Percentiles rank a stretch among this genome's conserved stretches.
Conservation (phyloP, 2,329 filamentous ascomycete genomes). For the Apiospora phragmitis region DNA sequence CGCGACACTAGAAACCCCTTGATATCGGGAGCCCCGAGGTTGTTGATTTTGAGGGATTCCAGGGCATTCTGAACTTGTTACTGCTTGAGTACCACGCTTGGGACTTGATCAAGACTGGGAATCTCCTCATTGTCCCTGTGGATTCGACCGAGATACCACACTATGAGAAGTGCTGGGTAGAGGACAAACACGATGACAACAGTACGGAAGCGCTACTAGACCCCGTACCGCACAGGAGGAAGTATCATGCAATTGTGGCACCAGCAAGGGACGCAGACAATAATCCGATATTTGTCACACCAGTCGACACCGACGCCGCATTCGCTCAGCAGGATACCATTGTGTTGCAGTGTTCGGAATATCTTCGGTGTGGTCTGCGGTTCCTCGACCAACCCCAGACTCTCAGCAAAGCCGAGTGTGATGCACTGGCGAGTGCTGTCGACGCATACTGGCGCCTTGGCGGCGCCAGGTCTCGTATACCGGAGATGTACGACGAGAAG, state of each 20-base stretch:
- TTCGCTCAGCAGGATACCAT: background rate
- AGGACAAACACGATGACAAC: no score
- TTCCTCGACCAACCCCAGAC: background rate
- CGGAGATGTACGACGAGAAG: background rate
- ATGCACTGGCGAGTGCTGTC: background rate
- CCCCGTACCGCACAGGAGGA: no score
- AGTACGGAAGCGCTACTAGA: no score
- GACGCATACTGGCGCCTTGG: background rate
- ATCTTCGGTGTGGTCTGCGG: background rate
- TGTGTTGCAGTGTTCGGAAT: background rate
- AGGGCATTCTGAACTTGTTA: background rate
- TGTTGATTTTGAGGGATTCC: background rate
- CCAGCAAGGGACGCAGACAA: background rate
- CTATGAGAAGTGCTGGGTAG: no score
- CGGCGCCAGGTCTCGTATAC: background rate
- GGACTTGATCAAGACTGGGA: background rate
- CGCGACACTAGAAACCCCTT: background rate
- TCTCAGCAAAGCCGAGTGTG: background rate
- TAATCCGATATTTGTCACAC: background rate
- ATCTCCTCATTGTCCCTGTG: background rate
- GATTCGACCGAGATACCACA: background rate
- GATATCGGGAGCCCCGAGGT: background rate
- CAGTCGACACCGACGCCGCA: background rate
- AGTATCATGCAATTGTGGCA: background rate
- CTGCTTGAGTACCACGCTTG: background rate